Base-by-base conservation (phyloP, 208 protist species). In the Acanthamoeba culbertsoni region DNA sequence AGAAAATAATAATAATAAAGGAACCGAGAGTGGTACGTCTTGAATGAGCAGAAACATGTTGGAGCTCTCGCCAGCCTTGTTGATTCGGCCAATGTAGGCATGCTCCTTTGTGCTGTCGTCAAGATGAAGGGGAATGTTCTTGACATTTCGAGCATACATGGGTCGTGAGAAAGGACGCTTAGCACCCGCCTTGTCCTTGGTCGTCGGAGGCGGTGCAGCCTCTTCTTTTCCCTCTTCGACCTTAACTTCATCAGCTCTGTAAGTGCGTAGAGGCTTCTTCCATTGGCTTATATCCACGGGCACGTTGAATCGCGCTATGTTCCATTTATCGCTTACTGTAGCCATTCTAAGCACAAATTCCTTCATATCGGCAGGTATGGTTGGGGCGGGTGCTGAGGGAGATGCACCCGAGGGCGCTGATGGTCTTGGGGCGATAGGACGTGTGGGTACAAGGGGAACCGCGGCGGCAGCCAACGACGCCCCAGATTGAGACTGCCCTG, bases 281-380 rank as follows among this genome's bases (percentile, higher is more conserved):
- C 79, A 88, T 2, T 8, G 6, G 79, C 16, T 62, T n/a, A 88
- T n/a, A 62, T 88, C 79, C 5, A 88, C 79, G 40, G 79, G 79
- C 40, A 88, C 79, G 33, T 88, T 88, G 53, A 88, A 88, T 20
- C 79, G 79, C 45, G 79, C 79, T 23, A 88, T 46, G 53, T 88
- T 88, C 51, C 45, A 88, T 45, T 88, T 88, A 10, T 88, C 79
- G 35, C 35, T 62, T 35, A 43, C 23, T 18, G 45, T 12, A 5
- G 79, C 79, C 45, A 63, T 88, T 12, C 79, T 26, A 2, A 88
- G 40, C 45, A 88, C 79, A 28, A 88, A 88, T 45, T 88, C 79
- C 48, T 88, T 88, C 53, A 88, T 65, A n/a, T n/a, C n/a, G n/a
- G n/a, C n/a, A n/a, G n/a, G n/a, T n/a, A n/a, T n/a, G n/a, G n/a